Base-by-base conservation (phyloP, 1,284 basidiomycete species). In the Hymenochaete sp. region DNA sequence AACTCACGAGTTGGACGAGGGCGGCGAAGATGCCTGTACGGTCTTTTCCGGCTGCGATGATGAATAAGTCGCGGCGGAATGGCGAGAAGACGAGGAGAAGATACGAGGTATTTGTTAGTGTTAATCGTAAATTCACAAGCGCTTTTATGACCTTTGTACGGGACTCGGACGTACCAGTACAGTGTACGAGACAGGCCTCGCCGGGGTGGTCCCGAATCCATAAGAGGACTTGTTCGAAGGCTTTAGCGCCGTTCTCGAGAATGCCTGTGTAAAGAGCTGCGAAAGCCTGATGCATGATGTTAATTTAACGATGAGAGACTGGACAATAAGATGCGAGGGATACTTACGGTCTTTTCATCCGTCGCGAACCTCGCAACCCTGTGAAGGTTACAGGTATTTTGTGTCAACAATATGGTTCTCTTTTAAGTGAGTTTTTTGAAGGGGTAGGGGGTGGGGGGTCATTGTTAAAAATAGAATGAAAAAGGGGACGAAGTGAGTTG, bases 31-130 rank as follows among this genome's bases (percentile, higher is more conserved):
- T 42, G 2, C 67, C 69, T 2, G 69, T 68, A 35, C 69, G 55
- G 51, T 72, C 70, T 51, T 71, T 71, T 5, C 70, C 70, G n/a
- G 61, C 68, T 71, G 45, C 14, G 28, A 25, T 28, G 27, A 51
- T 47, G 31, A 29, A 18, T 33, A 45, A 40, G 32, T 11, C 8
- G 22, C 26, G 14, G 27, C 27, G 21, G 5, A 8, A 38, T 11
- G n/a, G 11, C 5, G 5, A n/a, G 32, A 6, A n/a, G 14, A 6
- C 5, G 32, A 19, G 4, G 28, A 5, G 7, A 9, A 18, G 14
- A 16, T 28, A 19, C 16, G 18, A 16, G 3, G 16, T 8, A 19
- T 14, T 25, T n/a, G n/a, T n/a, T n/a, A n/a, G n/a, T n/a, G n/a
- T n/a, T n/a, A n/a, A n/a, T n/a, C n/a, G n/a, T 24, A 39, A 24